Percentiles rank a stretch among this genome's conserved stretches.
These are phyloP conservation scores for Podospora fimiseda DNA, from an alignment of 495 filamentous ascomycete species.

Conservation along the genomic window DNA sequence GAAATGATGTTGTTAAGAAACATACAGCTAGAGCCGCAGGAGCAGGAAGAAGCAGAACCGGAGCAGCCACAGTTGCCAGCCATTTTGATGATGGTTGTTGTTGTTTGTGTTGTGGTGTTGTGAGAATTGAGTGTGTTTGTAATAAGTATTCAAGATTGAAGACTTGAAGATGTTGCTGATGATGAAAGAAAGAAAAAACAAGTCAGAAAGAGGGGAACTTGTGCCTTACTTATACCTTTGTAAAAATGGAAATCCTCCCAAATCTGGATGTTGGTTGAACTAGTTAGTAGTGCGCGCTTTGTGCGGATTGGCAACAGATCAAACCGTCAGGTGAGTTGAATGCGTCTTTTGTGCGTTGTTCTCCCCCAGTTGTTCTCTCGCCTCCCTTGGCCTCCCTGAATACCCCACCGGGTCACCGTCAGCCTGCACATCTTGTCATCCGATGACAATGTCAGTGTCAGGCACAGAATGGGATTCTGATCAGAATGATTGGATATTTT, in stretches of 20 bases:
- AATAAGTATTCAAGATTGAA: conserved; percentile 9
- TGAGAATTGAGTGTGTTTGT: not conserved
- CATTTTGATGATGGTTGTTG: conserved; percentile 41
- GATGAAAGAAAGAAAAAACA: conserved; percentile 6
- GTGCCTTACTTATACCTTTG: not conserved
- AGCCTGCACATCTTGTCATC: too few species aligned
- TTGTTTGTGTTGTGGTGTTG: conserved; percentile 15
- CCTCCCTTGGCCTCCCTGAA: too few species aligned
- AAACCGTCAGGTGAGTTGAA: conserved; percentile 2
- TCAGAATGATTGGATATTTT: too few species aligned
- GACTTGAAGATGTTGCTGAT: conserved; percentile 5
- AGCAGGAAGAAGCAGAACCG: conserved; percentile 32
- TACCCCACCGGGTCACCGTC: too few species aligned
- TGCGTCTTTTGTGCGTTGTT: conserved; percentile 14
- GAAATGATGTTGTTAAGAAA: conserved; percentile 5
- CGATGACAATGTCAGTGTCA: too few species aligned
- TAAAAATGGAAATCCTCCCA: not conserved
- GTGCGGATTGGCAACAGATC: conserved; percentile 6
- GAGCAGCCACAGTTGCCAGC: conserved; percentile 42
- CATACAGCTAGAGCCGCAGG: conserved; percentile 38
- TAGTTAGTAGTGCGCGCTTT: conserved; percentile 10
- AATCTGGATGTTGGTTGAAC: not conserved
- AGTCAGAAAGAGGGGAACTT: conserved; percentile 1
- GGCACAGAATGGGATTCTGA: too few species aligned
- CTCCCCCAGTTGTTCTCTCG: too few species aligned